Evolutionary conservation across 2,329 filamentous ascomycete genomes (phyloP).

Genomic region (Ophiostoma sp.): DNA sequence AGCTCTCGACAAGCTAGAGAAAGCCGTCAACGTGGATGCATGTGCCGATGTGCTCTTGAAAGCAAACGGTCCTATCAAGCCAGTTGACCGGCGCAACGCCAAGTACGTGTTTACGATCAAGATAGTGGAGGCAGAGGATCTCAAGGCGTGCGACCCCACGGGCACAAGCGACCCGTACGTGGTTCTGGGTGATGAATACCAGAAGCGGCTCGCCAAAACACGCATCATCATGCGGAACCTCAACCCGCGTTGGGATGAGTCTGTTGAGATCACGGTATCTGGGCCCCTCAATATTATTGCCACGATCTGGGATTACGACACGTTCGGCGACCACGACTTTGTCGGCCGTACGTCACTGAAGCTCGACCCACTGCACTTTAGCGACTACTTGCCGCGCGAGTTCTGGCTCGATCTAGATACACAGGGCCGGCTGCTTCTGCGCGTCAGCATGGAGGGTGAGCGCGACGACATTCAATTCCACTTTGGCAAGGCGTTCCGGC

Average conservation of each 20-base stretch:
- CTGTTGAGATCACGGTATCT: constrained; percentile 89
- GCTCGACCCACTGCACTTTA: constrained; percentile 94
- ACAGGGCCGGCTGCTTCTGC: constrained; percentile 79
- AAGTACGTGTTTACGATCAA: constrained; percentile 99
- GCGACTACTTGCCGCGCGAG: constrained; percentile 89
- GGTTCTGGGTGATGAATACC: constrained; percentile 93
- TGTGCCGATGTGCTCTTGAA: constrained; percentile 77
- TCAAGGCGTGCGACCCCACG: constrained; percentile 96
- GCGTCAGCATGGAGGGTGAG: constrained; percentile 98
- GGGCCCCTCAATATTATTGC: constrained; percentile 91
- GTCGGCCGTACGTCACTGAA: constrained; percentile 95
- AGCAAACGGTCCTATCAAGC: constrained; percentile 63
- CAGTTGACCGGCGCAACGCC: constrained; percentile 58
- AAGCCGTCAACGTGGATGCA: constrained; percentile 82
- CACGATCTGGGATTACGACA: constrained; percentile 98
- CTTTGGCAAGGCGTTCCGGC: constrained; percentile 93
- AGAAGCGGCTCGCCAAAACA: constrained; percentile 92
- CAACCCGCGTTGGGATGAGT: constrained; percentile 95
- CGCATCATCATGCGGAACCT: constrained; percentile 84
- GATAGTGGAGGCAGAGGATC: constrained; percentile 93
- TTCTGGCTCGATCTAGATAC: constrained; percentile 98
- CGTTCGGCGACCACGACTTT: constrained; percentile 94
- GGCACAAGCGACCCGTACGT: constrained; percentile 95
- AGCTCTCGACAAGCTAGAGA: constrained; percentile 85
- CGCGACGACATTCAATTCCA: constrained; percentile 98